A percentile compares a stretch with the other conserved stretches of the same genome.
phyloP scores from a whole-genome alignment of 2,329 filamentous ascomycete genomes.

The Metarhizium guizhouense region DNA sequence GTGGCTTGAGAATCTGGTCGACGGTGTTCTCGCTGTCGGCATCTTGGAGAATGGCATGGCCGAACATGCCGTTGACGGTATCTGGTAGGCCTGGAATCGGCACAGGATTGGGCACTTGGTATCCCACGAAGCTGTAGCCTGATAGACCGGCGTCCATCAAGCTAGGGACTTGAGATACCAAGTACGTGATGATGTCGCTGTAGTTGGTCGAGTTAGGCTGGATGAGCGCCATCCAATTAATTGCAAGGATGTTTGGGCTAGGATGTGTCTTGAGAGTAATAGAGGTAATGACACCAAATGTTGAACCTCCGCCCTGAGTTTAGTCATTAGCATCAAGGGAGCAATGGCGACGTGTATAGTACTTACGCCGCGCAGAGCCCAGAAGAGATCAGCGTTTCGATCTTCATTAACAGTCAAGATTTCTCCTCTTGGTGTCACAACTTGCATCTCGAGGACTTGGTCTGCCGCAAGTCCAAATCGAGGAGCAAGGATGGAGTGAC shows the following conservation, averaged over 20 bases:
- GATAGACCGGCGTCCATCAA: too few relatives aligned
- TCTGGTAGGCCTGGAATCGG: constrained; percentile 4
- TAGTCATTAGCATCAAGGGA: background rate
- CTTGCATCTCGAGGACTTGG: constrained; percentile 31
- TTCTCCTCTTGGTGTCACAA: constrained; percentile 28
- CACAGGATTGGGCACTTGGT: too few relatives aligned
- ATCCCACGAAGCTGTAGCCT: too few relatives aligned
- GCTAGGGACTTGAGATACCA: too few relatives aligned
- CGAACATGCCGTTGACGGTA: background rate
- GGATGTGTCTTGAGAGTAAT: background rate
- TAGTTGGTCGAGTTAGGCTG: too few relatives aligned
- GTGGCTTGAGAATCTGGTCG: background rate
- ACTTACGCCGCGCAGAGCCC: constrained; percentile 26
- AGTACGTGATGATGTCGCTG: too few relatives aligned
- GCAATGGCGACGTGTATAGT: background rate
- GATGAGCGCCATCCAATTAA: constrained; percentile 10
- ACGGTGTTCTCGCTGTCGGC: too few relatives aligned
- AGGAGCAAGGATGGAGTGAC: constrained; percentile 28
- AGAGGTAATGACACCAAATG: constrained; percentile 8
- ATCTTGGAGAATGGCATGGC: background rate
- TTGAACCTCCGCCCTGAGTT: background rate
- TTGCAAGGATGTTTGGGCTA: background rate
- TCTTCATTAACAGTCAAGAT: constrained; percentile 24
- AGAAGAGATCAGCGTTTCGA: constrained; percentile 25
- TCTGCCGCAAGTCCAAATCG: constrained; percentile 34